Conservation (phyloP, 148 eudicot species). For the Rhododendron ovatum region DNA sequence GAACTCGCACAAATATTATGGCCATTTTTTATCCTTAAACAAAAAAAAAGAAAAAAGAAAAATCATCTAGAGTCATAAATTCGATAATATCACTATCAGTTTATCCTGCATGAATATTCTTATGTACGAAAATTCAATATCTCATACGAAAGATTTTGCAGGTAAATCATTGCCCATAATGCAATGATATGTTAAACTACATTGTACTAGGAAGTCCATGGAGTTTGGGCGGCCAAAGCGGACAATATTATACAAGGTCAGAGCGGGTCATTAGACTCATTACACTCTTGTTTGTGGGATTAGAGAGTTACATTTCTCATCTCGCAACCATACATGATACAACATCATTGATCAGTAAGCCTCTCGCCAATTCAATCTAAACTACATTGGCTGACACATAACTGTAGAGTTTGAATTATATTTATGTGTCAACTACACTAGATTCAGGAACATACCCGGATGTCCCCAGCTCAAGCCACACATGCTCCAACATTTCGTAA, state of each 20-base stretch:
- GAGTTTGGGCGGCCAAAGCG: too few species aligned
- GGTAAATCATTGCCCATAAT: not conserved
- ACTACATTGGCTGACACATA: not conserved
- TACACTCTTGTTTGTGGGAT: not conserved
- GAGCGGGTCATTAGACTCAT: not conserved
- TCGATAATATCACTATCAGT: not conserved
- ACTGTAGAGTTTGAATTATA: not conserved
- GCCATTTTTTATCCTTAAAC: not conserved
- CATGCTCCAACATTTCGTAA: slow-evolving; percentile 25
- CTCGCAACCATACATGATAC: not conserved
- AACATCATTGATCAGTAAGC: not conserved
- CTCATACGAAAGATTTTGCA: not conserved
- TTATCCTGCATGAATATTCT: not conserved
- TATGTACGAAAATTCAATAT: not conserved
- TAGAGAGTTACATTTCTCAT: not conserved
- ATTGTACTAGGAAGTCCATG: not conserved
- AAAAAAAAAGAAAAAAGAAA: not conserved
- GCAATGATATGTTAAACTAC: not conserved
- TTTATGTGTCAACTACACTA: slow-evolving; percentile 11
- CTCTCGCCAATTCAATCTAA: not conserved
- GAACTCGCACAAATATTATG: not conserved
- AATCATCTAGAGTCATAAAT: not conserved
- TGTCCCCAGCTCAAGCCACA: slow-evolving; percentile 27
- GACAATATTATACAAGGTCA: too few species aligned
- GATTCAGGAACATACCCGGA: slow-evolving; percentile 29